Conservation (phyloP, 257 asterid genomes). For the Solanum appendiculatum region DNA sequence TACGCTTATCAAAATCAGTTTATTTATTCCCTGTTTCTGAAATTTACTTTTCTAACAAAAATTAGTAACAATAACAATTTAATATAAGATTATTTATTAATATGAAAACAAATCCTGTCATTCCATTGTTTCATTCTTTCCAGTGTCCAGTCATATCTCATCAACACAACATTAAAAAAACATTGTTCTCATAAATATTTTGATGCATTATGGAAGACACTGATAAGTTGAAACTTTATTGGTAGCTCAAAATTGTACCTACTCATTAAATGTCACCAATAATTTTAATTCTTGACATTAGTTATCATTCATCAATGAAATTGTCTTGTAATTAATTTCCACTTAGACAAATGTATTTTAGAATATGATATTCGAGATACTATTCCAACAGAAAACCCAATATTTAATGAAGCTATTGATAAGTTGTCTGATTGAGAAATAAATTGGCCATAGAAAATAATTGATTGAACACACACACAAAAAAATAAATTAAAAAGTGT, state of each 20-base stretch:
- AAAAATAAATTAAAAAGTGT: neutral
- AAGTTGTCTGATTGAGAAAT: neutral
- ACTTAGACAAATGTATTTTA: neutral
- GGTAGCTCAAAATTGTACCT: neutral
- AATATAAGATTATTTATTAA: neutral
- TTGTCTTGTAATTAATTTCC: neutral
- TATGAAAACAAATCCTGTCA: neutral
- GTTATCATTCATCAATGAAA: neutral
- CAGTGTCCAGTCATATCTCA: neutral
- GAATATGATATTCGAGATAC: neutral
- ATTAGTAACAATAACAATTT: neutral
- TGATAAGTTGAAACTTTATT: neutral
- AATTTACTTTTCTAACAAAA: neutral
- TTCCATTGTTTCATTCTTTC: too few species aligned
- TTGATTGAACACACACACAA: neutral
- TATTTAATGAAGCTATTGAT: neutral
- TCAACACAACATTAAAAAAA: neutral
- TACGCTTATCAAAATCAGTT: too few species aligned
- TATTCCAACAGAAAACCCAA: neutral
- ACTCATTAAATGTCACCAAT: neutral
- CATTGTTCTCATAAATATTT: neutral
- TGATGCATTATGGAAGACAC: neutral
- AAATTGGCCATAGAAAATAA: neutral
- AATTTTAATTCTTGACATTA: neutral
- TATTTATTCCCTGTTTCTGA: neutral